A percentile compares a stretch with the other conserved stretches of the same genome.
These are phyloP conservation scores for Priceomyces melissophilus DNA, from an alignment of 805 yeast genomes.

Conservation along the genomic window DNA sequence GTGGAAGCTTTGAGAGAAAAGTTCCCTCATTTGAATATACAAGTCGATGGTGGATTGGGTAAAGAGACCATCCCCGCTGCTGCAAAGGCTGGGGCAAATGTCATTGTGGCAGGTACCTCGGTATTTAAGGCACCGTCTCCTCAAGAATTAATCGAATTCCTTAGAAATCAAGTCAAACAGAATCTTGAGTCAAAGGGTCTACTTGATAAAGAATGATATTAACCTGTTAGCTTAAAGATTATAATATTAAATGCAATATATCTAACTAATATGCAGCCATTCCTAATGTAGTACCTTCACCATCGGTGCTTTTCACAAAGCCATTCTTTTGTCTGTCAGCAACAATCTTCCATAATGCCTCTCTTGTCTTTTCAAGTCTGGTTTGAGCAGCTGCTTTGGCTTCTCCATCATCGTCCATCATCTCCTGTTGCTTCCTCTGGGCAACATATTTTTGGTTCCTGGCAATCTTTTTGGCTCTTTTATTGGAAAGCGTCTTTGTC, in stretches of 20 bases:
- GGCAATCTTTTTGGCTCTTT: slow-evolving; percentile 73
- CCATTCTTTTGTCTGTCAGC: slow-evolving; percentile 52
- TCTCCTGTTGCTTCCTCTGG: slow-evolving; percentile 46
- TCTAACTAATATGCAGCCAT: slow-evolving; percentile 52
- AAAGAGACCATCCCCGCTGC: slow-evolving; percentile 80
- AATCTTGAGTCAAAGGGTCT: slow-evolving; percentile 48
- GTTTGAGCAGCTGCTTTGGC: slow-evolving; percentile 20
- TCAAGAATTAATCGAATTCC: slow-evolving; percentile 61
- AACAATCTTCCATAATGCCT: slow-evolving; percentile 69
- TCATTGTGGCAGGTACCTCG: slow-evolving; percentile 95
- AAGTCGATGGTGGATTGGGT: slow-evolving; percentile 96
- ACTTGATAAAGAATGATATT: slow-evolving; percentile 9
- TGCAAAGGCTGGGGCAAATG: slow-evolving; percentile 97
- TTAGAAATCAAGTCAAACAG: slow-evolving; percentile 59
- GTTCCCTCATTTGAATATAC: slow-evolving; percentile 80
- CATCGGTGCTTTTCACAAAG: slow-evolving; percentile 42
- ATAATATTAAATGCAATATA: too few relatives aligned
- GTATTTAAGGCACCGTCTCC: slow-evolving; percentile 87
- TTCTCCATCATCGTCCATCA: slow-evolving; percentile 39
- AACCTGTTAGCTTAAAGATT: background rate
- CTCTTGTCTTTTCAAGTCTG: slow-evolving; percentile 50
- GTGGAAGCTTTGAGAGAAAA: slow-evolving; percentile 70
- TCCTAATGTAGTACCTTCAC: slow-evolving; percentile 84
- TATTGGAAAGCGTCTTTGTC: slow-evolving; percentile 66
- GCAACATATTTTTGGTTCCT: slow-evolving; percentile 73